Evolutionary conservation across 495 filamentous ascomycete species (phyloP).

Genomic region (Neurospora tetrasperma): DNA sequence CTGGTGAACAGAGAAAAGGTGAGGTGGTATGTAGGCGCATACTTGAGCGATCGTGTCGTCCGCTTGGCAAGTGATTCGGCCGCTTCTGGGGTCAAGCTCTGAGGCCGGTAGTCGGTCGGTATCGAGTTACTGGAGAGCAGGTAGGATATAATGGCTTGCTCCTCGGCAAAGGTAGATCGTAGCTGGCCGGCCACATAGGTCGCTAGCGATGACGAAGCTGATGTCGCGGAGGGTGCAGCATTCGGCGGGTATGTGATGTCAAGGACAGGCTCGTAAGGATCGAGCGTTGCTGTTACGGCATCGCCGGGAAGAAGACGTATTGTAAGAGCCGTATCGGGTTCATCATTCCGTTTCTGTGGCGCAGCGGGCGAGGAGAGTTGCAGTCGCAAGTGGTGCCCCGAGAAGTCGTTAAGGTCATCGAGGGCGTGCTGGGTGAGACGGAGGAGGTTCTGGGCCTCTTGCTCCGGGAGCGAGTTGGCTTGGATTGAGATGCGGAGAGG

Average conservation of each 20-base stretch:
- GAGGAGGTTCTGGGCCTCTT: conserved; percentile 67
- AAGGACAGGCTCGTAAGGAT: conserved; percentile 58
- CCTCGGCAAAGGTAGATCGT: conserved; percentile 71
- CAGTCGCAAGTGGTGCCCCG: conserved; percentile 77
- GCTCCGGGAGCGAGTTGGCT: conserved; percentile 51
- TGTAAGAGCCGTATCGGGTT: conserved; percentile 50
- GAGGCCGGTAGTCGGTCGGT: conserved; percentile 36
- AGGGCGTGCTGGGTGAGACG: conserved; percentile 81
- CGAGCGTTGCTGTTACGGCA: conserved; percentile 49
- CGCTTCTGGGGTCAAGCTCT: conserved; percentile 29
- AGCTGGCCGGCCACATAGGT: conserved; percentile 72
- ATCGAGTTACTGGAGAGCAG: conserved; percentile 55
- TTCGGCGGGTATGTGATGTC: conserved; percentile 72
- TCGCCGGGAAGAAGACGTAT: conserved; percentile 60
- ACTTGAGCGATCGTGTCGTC: conserved; percentile 76
- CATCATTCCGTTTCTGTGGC: conserved; percentile 13
- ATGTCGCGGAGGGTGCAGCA: conserved; percentile 57
- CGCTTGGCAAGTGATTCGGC: conserved; percentile 41
- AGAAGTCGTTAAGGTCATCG: conserved; percentile 85
- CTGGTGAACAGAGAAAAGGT: conserved; percentile 92
- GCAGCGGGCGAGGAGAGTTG: conserved; percentile 43
- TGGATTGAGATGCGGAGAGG: conserved; percentile 75
- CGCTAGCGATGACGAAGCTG: conserved; percentile 64
- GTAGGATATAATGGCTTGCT: conserved; percentile 79
- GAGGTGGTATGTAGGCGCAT: conserved; percentile 87